Evolutionary conservation across 495 filamentous ascomycete genomes (phyloP).

Genomic region (Immersiella caudata): DNA sequence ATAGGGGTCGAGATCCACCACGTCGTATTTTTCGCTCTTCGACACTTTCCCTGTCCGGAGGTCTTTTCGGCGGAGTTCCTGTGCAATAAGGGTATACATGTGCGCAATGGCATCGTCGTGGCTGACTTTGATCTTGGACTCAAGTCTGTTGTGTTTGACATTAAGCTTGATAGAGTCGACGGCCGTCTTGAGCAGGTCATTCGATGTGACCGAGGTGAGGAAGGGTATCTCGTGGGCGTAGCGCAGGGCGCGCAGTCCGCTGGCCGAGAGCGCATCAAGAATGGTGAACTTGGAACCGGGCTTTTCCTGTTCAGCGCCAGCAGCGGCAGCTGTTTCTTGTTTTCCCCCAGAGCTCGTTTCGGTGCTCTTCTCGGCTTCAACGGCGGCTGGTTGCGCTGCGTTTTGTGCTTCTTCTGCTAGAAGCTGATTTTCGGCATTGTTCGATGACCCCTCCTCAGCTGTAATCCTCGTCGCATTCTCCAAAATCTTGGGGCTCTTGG

Average conservation of each 20-base stretch:
- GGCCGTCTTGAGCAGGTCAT: conserved; percentile 79
- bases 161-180: conserved; percentile 81
- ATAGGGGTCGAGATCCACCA: conserved; percentile 97
- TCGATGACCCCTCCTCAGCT: conserved; percentile 28
- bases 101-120: conserved; percentile 82
- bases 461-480: conserved; percentile 19
- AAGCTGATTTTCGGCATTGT: conserved; percentile 11
- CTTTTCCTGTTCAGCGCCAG: conserved; percentile 25
- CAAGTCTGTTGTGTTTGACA: conserved; percentile 75
- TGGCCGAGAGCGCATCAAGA: conserved; percentile 92
- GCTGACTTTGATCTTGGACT: conserved; percentile 69
- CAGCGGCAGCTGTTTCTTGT: not conserved
- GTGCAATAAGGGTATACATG: conserved; percentile 73
- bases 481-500: conserved; percentile 29
- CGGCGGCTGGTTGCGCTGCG: not conserved
- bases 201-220: conserved; percentile 79
- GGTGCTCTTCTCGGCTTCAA: not conserved
- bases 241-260: conserved; percentile 86
- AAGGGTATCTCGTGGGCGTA: conserved; percentile 90
- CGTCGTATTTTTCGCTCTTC: conserved; percentile 67
- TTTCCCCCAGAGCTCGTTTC: conserved; percentile 1
- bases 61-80: conserved; percentile 41
- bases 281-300: conserved; percentile 64
- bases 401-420: not conserved
- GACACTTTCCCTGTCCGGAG: conserved; percentile 26